Percentiles rank a stretch among this genome's conserved stretches.
Evolutionary conservation across 768 basidiomycete genomes (phyloP).

Genomic region (Coprinopsis sp.): DNA sequence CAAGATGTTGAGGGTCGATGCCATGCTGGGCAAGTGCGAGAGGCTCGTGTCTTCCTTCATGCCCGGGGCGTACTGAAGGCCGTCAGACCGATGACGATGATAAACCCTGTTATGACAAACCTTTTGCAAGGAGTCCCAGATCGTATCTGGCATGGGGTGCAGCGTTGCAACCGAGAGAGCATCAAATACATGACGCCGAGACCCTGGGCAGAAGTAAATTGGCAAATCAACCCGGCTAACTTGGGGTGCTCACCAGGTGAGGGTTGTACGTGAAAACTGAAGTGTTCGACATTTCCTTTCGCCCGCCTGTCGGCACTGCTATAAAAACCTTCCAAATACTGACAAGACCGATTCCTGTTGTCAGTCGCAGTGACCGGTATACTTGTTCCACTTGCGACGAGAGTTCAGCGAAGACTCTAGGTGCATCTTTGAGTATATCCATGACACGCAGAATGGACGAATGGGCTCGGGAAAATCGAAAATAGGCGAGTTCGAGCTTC

Average conservation of each 20-base stretch:
- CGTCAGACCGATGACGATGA: no score
- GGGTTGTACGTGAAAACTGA: background rate
- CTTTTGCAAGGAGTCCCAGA: no score
- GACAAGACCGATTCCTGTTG: constrained; percentile 67
- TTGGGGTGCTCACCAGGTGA: no score
- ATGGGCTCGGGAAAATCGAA: constrained; percentile 45
- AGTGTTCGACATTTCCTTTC: background rate
- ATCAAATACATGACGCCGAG: constrained; percentile 36
- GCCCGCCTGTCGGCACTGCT: no score
- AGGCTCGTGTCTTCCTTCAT: background rate
- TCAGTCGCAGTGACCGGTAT: constrained; percentile 46
- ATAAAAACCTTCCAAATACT: constrained; percentile 55
- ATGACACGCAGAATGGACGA: constrained; percentile 21
- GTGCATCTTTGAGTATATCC: constrained; percentile 32
- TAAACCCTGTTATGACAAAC: no score
- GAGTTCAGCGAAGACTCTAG: constrained; percentile 31
- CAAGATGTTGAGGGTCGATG: background rate
- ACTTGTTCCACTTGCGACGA: constrained; percentile 33
- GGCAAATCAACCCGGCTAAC: no score
- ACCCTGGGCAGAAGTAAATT: constrained; percentile 19
- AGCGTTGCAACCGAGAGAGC: constrained; percentile 35
- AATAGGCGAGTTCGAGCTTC: constrained; percentile 28
- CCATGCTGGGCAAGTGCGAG: background rate
- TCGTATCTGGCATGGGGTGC: no score
- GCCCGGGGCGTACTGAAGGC: background rate